Evolutionary conservation across 768 basidiomycete genomes (phyloP).

Genomic region (Asterophora lycoperdoides): DNA sequence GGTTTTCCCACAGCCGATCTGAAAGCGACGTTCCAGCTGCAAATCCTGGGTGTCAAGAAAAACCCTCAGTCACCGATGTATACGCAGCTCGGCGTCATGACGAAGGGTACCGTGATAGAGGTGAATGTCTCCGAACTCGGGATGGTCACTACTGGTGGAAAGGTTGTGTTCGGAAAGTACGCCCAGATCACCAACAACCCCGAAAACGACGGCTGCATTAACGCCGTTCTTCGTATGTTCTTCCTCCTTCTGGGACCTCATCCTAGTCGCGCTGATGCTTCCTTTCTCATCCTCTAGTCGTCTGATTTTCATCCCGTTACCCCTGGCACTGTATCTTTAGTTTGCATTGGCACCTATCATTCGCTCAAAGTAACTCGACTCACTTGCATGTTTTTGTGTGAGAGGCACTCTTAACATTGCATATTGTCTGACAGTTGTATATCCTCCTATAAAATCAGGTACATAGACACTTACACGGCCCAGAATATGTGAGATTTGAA

Average conservation of each 20-base stretch:
- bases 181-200: slow-evolving; percentile 93
- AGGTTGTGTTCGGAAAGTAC: slow-evolving; percentile 91
- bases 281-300: slow-evolving; percentile 18
- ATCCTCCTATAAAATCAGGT: too few relatives aligned
- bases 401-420: too few relatives aligned
- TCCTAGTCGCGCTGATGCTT: neutral
- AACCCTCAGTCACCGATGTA: slow-evolving; percentile 99
- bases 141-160: slow-evolving; percentile 95
- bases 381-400: neutral
- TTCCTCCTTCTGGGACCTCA: neutral
- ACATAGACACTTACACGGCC: too few relatives aligned
- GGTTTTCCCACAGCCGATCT: slow-evolving; percentile 65
- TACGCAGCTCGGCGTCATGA: slow-evolving; percentile 93
- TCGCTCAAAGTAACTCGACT: neutral
- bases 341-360: neutral
- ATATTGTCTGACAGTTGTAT: too few relatives aligned
- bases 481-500: too few relatives aligned
- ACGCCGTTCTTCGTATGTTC: slow-evolving; percentile 82
- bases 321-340: slow-evolving; percentile 15
- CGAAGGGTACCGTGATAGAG: slow-evolving; percentile 97
- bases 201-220: slow-evolving; percentile 95
- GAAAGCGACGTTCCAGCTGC: slow-evolving; percentile 98
- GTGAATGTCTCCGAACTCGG: slow-evolving; percentile 99
- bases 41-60: slow-evolving; percentile 97
- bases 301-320: slow-evolving; percentile 16